phyloP scores from a whole-genome alignment of 805 yeast genomes.

The Nadsonia fulvescens region DNA sequence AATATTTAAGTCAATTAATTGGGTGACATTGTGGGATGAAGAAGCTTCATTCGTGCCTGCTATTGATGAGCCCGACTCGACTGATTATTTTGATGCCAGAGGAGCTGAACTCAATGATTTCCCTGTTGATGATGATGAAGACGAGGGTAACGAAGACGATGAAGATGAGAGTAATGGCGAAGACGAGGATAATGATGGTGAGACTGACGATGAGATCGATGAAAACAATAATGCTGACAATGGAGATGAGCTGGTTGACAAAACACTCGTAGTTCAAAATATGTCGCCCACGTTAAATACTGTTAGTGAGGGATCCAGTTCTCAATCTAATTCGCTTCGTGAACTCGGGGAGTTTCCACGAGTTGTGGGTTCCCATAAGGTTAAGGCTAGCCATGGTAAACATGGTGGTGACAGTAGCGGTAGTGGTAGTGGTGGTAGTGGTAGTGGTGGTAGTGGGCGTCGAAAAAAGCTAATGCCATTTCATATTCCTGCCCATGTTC shows the following conservation, averaged over 20 bases:
- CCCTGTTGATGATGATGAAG: slow-evolving; percentile 18
- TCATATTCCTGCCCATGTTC: slow-evolving; percentile 35
- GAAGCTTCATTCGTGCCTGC: slow-evolving; percentile 70
- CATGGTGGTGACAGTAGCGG: slow-evolving; percentile 3
- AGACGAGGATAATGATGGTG: slow-evolving; percentile 14
- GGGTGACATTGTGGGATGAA: slow-evolving; percentile 58
- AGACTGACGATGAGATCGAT: slow-evolving; percentile 14
- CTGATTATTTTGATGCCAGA: slow-evolving; percentile 79
- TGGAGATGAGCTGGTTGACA: too few relatives aligned
- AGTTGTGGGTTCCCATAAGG: too few relatives aligned
- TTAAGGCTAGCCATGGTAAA: background rate
- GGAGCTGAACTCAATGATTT: slow-evolving; percentile 66
- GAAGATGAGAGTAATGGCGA: slow-evolving; percentile 10
- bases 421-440: background rate
- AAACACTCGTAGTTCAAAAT: too few relatives aligned
- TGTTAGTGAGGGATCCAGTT: slow-evolving; percentile 1
- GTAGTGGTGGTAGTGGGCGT: background rate
- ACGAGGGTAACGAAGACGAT: slow-evolving; percentile 16
- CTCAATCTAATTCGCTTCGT: slow-evolving; percentile 1
- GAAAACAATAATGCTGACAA: too few relatives aligned
- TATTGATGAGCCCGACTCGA: slow-evolving; percentile 62
- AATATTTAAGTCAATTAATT: slow-evolving; percentile 52
- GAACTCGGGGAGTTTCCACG: too few relatives aligned
- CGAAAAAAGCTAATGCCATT: slow-evolving; percentile 19
- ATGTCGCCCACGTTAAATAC: slow-evolving; percentile 1